A percentile compares a stretch with the other conserved stretches of the same genome.
Conservation (phyloP, 2,329 filamentous ascomycete species). For the Curvularia hawaiiensis region DNA sequence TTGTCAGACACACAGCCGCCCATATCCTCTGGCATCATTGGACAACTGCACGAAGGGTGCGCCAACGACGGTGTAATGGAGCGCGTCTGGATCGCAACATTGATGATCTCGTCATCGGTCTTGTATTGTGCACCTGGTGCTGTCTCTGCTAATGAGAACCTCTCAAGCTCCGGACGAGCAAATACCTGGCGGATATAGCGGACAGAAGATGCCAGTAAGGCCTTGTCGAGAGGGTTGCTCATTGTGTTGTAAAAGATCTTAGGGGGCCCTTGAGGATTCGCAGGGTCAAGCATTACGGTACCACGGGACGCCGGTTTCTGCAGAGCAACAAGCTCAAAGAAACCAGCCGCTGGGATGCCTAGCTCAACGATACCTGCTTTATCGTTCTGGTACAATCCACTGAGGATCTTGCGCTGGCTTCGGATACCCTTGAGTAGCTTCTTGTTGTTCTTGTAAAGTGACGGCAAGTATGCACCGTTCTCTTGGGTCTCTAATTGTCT, state of each 20-base stretch:
- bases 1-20: slow-evolving; percentile 37
- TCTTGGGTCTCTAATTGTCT: slow-evolving; percentile 16
- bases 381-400: slow-evolving; percentile 25
- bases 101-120: slow-evolving; percentile 35
- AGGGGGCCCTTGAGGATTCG: slow-evolving; percentile 34
- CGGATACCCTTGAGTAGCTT: slow-evolving; percentile 32
- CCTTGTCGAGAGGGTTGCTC: slow-evolving; percentile 38
- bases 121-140: slow-evolving; percentile 34
- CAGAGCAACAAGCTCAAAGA: slow-evolving; percentile 31
- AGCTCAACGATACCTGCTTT: slow-evolving; percentile 35
- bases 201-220: slow-evolving; percentile 42
- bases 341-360: slow-evolving; percentile 44
- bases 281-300: slow-evolving; percentile 34
- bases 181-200: slow-evolving; percentile 42
- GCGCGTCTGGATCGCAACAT: slow-evolving; percentile 20
- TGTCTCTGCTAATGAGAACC: slow-evolving; percentile 30
- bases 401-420: slow-evolving; percentile 38
- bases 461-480: slow-evolving; percentile 26
- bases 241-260: slow-evolving; percentile 38
- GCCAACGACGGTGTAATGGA: slow-evolving; percentile 31
- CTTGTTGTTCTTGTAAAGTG: slow-evolving; percentile 31
- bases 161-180: slow-evolving; percentile 32
- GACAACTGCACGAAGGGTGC: slow-evolving; percentile 35
- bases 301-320: slow-evolving; percentile 50
- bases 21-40: slow-evolving; percentile 42